A percentile compares a stretch with the other conserved stretches of the same genome.
phyloP scores from a whole-genome alignment of 2,329 filamentous ascomycete species.

The Epichloe coenophiala region DNA sequence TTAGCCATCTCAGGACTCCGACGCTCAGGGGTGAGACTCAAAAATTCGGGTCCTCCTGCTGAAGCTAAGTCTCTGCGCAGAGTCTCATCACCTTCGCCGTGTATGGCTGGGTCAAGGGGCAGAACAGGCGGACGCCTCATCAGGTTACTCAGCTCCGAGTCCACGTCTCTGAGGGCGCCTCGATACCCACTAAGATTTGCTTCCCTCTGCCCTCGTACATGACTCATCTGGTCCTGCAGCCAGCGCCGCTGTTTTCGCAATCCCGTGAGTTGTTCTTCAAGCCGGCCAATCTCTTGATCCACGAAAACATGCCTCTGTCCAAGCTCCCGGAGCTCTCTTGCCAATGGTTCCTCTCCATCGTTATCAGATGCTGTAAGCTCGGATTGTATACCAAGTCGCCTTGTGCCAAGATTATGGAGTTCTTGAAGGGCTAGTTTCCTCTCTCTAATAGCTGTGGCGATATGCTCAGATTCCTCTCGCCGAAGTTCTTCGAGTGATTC shows the following conservation, averaged over 20 bases:
- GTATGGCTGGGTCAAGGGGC: slow-evolving; percentile 35
- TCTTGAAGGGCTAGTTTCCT: slow-evolving; percentile 44
- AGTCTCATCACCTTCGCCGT: slow-evolving; percentile 12
- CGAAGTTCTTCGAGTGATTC: slow-evolving; percentile 52
- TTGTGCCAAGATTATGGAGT: slow-evolving; percentile 37
- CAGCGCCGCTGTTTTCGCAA: slow-evolving; percentile 48
- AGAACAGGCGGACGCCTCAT: slow-evolving; percentile 42
- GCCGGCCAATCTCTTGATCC: slow-evolving; percentile 48
- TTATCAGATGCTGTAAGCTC: slow-evolving; percentile 42
- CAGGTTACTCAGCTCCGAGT: slow-evolving; percentile 46
- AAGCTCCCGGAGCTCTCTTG: slow-evolving; percentile 46
- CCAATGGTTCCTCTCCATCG: slow-evolving; percentile 43
- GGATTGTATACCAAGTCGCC: slow-evolving; percentile 33
- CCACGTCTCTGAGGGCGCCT: slow-evolving; percentile 51
- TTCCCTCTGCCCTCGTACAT: slow-evolving; percentile 52
- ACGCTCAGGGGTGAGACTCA: slow-evolving; percentile 47
- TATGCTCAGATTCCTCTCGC: slow-evolving; percentile 49
- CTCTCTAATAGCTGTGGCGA: slow-evolving; percentile 42
- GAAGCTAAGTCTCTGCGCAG: slow-evolving; percentile 12
- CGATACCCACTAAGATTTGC: slow-evolving; percentile 60
- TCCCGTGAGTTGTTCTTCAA: slow-evolving; percentile 49
- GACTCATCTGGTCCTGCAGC: slow-evolving; percentile 45
- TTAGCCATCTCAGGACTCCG: slow-evolving; percentile 58
- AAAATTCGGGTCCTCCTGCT: slow-evolving; percentile 37
- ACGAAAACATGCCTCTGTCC: slow-evolving; percentile 38